Conservation (phyloP, 2,329 filamentous ascomycete genomes). For the Penicillium sp. region DNA sequence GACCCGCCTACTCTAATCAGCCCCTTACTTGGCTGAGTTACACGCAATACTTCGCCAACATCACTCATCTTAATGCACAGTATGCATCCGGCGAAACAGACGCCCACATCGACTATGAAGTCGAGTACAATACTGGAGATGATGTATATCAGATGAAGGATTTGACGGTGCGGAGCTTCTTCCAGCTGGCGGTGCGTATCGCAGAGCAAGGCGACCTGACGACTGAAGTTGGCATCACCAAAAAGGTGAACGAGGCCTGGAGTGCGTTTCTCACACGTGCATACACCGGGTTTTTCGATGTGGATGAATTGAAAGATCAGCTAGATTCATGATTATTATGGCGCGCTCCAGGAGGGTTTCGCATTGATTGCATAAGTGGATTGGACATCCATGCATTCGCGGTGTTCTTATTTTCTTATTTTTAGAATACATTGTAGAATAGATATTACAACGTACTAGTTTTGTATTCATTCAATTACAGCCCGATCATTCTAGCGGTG, state of each 20-base stretch:
- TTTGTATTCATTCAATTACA: background rate
- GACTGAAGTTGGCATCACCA: slow-evolving; percentile 24
- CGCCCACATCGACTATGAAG: slow-evolving; percentile 65
- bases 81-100: slow-evolving; percentile 55
- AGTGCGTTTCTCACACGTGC: slow-evolving; percentile 73
- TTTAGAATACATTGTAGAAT: background rate
- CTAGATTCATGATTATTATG: background rate
- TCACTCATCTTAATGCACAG: slow-evolving; percentile 85
- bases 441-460: background rate
- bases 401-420: slow-evolving; percentile 7
- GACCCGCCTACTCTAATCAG: slow-evolving; percentile 87
- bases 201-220: slow-evolving; percentile 48
- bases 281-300: slow-evolving; percentile 71
- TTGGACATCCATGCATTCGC: slow-evolving; percentile 9
- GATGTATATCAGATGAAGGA: slow-evolving; percentile 72
- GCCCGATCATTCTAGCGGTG: slow-evolving; percentile 22
- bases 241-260: slow-evolving; percentile 65
- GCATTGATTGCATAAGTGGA: slow-evolving; percentile 6
- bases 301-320: slow-evolving; percentile 60
- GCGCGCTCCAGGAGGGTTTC: background rate
- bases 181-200: slow-evolving; percentile 78
- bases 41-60: slow-evolving; percentile 89
- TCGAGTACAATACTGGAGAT: slow-evolving; percentile 86
- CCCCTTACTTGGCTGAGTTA: slow-evolving; percentile 75
- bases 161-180: slow-evolving; percentile 77